These are phyloP conservation scores for Orobanche coerulescens DNA, from an alignment of 257 asterid species.

Conservation along the genomic window DNA sequence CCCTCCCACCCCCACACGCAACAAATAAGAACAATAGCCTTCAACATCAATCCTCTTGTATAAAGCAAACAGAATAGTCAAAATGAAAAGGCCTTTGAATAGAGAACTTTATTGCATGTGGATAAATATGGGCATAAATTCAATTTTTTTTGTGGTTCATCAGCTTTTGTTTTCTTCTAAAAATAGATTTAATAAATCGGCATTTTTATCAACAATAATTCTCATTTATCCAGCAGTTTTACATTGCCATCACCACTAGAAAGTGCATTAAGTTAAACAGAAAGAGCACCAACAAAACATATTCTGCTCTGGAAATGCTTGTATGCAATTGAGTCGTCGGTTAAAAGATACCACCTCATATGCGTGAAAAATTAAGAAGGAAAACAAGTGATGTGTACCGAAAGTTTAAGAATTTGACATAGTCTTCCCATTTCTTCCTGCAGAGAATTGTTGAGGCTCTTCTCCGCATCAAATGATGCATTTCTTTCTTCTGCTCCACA, in stretches of 20 bases:
- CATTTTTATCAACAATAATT: too few species aligned
- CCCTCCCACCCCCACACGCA: too few species aligned
- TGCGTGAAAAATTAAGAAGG: background rate
- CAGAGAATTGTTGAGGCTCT: background rate
- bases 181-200: too few species aligned
- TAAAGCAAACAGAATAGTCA: background rate
- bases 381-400: background rate
- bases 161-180: too few species aligned
- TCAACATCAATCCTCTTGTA: background rate
- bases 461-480: background rate
- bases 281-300: background rate
- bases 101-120: too few species aligned
- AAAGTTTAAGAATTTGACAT: slow-evolving; percentile 3
- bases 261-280: too few species aligned
- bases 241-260: too few species aligned
- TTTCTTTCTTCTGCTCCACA: background rate
- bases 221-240: too few species aligned
- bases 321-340: background rate
- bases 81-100: too few species aligned
- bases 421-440: background rate
- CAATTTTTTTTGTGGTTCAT: too few species aligned
- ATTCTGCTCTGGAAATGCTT: background rate
- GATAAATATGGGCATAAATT: too few species aligned
- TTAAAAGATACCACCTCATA: background rate
- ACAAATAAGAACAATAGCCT: too few species aligned